A percentile compares a stretch with the other conserved stretches of the same genome.
phyloP scores from a whole-genome alignment of 2,329 filamentous ascomycete genomes.

The Stemphylium lycopersici region DNA sequence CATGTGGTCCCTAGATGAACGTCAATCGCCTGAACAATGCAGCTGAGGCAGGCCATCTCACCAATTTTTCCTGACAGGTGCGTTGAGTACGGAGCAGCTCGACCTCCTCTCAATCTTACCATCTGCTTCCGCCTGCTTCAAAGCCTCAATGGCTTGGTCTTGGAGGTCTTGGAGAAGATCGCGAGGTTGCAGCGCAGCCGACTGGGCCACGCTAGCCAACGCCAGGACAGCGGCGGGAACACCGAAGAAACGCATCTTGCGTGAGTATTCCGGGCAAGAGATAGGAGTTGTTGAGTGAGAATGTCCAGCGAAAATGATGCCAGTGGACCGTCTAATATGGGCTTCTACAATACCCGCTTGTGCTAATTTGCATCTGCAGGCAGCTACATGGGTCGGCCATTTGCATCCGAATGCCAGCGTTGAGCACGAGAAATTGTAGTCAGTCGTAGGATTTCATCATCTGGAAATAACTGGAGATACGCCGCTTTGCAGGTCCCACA shows the following conservation, averaged over 20 bases:
- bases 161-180: constrained; percentile 21
- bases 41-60: neutral
- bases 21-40: neutral
- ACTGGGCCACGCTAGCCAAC: constrained; percentile 11
- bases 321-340: neutral
- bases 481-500: neutral
- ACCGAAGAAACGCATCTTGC: constrained; percentile 9
- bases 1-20: neutral
- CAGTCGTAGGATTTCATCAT: neutral
- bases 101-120: constrained; percentile 5
- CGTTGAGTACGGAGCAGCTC: constrained; percentile 14
- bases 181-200: constrained; percentile 11
- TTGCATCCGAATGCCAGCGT: neutral
- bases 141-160: constrained; percentile 13
- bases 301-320: neutral
- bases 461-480: neutral
- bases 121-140: constrained; percentile 14
- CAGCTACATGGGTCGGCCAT: constrained; percentile 5
- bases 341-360: neutral
- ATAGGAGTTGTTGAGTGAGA: neutral
- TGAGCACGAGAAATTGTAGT: neutral
- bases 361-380: neutral
- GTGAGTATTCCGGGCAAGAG: neutral
- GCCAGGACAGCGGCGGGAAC: constrained; percentile 13
- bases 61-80: constrained; percentile 23